These are phyloP conservation scores for Aspergillus baeticus DNA, from an alignment of 495 filamentous ascomycete species.

Conservation along the genomic window DNA sequence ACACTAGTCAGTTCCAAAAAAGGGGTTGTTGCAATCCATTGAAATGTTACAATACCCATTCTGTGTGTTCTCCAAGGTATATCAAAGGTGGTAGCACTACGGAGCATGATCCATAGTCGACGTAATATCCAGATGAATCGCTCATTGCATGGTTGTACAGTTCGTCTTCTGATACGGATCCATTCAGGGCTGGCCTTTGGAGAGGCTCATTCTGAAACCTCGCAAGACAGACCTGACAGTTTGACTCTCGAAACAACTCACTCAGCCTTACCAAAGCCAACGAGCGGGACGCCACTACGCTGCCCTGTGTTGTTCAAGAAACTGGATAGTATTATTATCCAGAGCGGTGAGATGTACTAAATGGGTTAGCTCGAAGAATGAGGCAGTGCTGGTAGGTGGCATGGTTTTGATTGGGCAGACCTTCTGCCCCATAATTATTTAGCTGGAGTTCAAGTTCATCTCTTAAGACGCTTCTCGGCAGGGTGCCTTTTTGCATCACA, in stretches of 20 bases:
- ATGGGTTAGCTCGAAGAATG: constrained; percentile 19
- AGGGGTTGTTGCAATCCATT: background rate
- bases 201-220: too few species aligned
- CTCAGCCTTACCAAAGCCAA: background rate
- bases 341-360: constrained; percentile 24
- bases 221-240: background rate
- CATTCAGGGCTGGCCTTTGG: too few species aligned
- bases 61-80: background rate
- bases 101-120: constrained; percentile 2
- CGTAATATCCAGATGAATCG: background rate
- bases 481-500: background rate
- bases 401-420: background rate
- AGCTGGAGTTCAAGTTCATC: background rate
- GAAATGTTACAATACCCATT: background rate
- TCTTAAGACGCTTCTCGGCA: background rate
- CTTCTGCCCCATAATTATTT: background rate
- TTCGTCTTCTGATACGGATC: too few species aligned
- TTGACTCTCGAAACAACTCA: background rate
- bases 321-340: constrained; percentile 5
- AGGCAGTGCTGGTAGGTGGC: constrained; percentile 26
- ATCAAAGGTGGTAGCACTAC: background rate
- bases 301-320: background rate
- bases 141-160: constrained; percentile 2
- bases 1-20: constrained; percentile 1
- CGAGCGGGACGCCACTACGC: background rate